Evolutionary conservation across 2,329 filamentous ascomycete species (phyloP).

Genomic region (Fonsecaea pugnacius): DNA sequence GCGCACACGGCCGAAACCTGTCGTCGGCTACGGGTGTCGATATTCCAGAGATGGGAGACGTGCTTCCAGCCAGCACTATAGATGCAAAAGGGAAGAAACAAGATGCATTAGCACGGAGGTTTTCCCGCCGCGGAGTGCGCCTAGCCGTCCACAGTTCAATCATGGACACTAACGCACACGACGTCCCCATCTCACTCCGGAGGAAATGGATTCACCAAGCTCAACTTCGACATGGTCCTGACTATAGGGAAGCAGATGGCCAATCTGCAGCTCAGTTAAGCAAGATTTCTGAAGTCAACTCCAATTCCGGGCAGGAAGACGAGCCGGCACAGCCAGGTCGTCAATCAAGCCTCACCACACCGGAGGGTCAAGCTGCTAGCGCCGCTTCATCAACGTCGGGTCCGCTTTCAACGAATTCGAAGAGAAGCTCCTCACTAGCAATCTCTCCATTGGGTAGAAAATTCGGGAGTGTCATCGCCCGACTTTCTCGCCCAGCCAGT

Average conservation of each 20-base stretch:
- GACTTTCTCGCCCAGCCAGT: slow-evolving; percentile 15
- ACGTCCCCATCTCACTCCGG: slow-evolving; percentile 32
- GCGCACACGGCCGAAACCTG: slow-evolving; percentile 33
- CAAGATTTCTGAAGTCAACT: slow-evolving; percentile 34
- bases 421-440: slow-evolving; percentile 22
- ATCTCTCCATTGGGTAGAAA: slow-evolving; percentile 22
- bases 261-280: slow-evolving; percentile 30
- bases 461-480: slow-evolving; percentile 23
- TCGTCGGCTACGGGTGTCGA: slow-evolving; percentile 35
- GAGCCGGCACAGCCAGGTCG: neutral
- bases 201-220: slow-evolving; percentile 37
- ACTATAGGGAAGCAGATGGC: slow-evolving; percentile 9
- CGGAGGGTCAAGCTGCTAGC: slow-evolving; percentile 1
- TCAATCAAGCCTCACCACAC: slow-evolving; percentile 9
- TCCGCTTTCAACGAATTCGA: slow-evolving; percentile 22
- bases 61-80: slow-evolving; percentile 24
- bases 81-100: slow-evolving; percentile 14
- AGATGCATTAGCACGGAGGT: slow-evolving; percentile 25
- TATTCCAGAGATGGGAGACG: slow-evolving; percentile 29
- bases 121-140: slow-evolving; percentile 35
- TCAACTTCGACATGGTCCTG: slow-evolving; percentile 8
- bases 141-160: slow-evolving; percentile 38
- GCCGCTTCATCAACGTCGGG: slow-evolving; percentile 1
- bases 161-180: slow-evolving; percentile 34
- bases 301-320: slow-evolving; percentile 16